phyloP scores from a whole-genome alignment of 225 moss, liverwort and hornwort species.

The Antitrichia curtipendula region DNA sequence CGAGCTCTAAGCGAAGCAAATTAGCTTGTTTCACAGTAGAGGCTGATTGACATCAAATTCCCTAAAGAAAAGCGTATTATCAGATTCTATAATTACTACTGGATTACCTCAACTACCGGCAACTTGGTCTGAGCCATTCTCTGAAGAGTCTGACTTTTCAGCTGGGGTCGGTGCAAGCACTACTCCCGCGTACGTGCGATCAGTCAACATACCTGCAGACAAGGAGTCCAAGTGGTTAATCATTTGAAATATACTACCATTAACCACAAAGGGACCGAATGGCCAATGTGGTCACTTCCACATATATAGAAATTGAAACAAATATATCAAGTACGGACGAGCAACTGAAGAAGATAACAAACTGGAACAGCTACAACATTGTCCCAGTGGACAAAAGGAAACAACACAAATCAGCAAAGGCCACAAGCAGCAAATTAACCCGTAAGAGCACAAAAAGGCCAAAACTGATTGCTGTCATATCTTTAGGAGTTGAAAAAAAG shows the following conservation, averaged over 20 bases:
- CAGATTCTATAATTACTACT: neutral
- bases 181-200: constrained; percentile 27
- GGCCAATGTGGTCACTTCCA: neutral
- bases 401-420: neutral
- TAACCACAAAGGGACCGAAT: neutral
- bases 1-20: neutral
- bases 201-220: constrained; percentile 31
- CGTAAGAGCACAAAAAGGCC: neutral
- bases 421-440: neutral
- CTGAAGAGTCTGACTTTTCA: constrained; percentile 13
- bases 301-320: neutral
- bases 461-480: neutral
- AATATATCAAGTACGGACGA: neutral
- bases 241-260: neutral
- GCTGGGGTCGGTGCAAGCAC: constrained; percentile 10
- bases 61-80: neutral
- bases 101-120: neutral
- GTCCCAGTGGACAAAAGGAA: neutral
- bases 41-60: neutral
- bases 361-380: neutral
- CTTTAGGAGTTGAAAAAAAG: neutral
- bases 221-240: neutral
- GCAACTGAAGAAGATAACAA: neutral
- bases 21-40: neutral
- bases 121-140: constrained; percentile 14